Evolutionary conservation across 2,329 filamentous ascomycete species (phyloP), one percentile per base, ranked within the genome.

Genomic region (Ophiosphaerella narmari): DNA sequence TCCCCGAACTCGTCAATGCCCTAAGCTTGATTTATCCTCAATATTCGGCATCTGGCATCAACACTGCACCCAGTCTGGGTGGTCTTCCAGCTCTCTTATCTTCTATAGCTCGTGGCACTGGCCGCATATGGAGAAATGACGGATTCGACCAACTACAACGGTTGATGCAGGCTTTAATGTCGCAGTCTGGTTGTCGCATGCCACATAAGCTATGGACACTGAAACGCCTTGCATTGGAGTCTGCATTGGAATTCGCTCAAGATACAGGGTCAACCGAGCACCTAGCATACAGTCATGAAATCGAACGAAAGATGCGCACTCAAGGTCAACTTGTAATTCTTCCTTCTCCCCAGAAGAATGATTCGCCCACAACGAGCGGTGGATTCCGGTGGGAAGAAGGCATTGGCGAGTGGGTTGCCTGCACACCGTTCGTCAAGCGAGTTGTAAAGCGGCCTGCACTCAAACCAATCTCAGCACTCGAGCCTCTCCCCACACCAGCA

Each of bases 371-470:
- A 5, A 48, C 36, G n/a, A 48, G 52, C 24, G 63, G 64, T 12
- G 71, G 69, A 3, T 74, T 74, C 45, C 63, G 69, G 18, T 78
- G 75, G 74, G 76, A 78, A 56, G 75, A 77, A 40, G 75, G 74
- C 8, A 72, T 78, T 32, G 74, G 74, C 21, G 76, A 78, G 52
- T 78, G 75, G 76, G 71, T 78, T n/a, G 63, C 67, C 0, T 72
- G 66, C 33, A 77, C 76, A 7, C 75, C 76, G 0, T 71, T 71
- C 55, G 43, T 50, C 7, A 66, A 61, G 35, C 60, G 63, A 29
- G 47, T 55, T 11, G 44, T 50, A n/a, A 57, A 60, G 37, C 52
- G 39, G 8, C 21, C 56, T 11, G 24, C 41, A 5, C 53, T 49
- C 35, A 59, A 59, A 26, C 59, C 62, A 1, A 41, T 68, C 11